Evolutionary conservation across 208 protist species (phyloP).

Genomic region (Vickermania spadyakhi): DNA sequence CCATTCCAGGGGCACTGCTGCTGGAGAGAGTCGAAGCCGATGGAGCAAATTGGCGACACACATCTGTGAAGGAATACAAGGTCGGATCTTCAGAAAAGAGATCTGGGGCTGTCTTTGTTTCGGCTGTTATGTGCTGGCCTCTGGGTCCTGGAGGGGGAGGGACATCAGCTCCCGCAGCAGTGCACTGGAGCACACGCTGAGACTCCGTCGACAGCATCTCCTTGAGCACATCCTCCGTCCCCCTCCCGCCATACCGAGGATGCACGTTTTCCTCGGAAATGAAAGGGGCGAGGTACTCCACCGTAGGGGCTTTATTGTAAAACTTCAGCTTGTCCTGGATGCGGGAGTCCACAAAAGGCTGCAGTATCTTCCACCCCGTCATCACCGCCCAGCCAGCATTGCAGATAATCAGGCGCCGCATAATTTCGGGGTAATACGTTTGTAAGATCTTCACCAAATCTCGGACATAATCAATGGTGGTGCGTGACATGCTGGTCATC

Average conservation of each 20-base stretch:
- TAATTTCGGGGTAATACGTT: slow-evolving; percentile 76
- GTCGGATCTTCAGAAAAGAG: neutral
- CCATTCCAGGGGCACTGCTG: too few relatives aligned
- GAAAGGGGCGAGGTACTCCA: slow-evolving; percentile 29
- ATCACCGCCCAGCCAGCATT: slow-evolving; percentile 71
- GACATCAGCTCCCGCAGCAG: slow-evolving; percentile 2
- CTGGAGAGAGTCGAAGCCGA: neutral
- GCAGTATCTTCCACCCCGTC: slow-evolving; percentile 69
- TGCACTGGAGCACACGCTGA: slow-evolving; percentile 1
- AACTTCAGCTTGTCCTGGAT: slow-evolving; percentile 81
- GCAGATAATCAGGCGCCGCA: slow-evolving; percentile 62
- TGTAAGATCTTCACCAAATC: slow-evolving; percentile 47
- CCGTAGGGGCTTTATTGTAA: slow-evolving; percentile 27
- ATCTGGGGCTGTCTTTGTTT: neutral
- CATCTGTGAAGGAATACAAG: neutral
- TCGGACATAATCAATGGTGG: slow-evolving; percentile 36
- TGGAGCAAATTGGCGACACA: neutral
- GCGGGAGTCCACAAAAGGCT: slow-evolving; percentile 49
- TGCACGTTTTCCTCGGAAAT: slow-evolving; percentile 41
- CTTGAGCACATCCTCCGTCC: slow-evolving; percentile 18
- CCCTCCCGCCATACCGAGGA: slow-evolving; percentile 31
- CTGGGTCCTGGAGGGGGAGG: neutral
- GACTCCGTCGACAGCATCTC: slow-evolving; percentile 27
- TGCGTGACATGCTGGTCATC: slow-evolving; percentile 47
- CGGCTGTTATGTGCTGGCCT: neutral